A percentile compares a stretch with the other conserved stretches of the same genome.
Conservation (phyloP, 2,329 filamentous ascomycete genomes). For the Nothophaeocryptopus gaeumannii region DNA sequence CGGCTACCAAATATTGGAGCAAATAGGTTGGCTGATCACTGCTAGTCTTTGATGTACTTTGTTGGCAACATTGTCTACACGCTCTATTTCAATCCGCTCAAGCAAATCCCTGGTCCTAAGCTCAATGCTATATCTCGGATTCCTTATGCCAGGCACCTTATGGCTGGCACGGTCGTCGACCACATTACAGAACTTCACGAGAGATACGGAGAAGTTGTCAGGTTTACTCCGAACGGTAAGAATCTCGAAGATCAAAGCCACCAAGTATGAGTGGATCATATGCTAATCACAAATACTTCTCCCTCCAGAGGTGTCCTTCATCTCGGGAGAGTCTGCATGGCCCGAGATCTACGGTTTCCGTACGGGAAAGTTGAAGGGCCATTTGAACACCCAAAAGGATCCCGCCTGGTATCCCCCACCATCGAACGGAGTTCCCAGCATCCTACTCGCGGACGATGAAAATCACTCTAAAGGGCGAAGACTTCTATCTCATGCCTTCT, state of each 20-base stretch:
- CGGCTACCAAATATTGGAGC: background rate
- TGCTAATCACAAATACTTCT: constrained; percentile 33
- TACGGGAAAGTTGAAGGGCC: constrained; percentile 36
- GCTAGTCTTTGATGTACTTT: constrained; percentile 15
- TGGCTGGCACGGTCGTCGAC: constrained; percentile 26
- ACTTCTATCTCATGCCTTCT: constrained; percentile 42
- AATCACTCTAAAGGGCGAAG: constrained; percentile 41
- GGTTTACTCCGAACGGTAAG: constrained; percentile 36
- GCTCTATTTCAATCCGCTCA: constrained; percentile 44
- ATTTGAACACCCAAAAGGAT: constrained; percentile 38
- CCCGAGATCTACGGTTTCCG: constrained; percentile 43
- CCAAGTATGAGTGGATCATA: too few relatives aligned
- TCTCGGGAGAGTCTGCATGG: constrained; percentile 43
- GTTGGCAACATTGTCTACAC: constrained; percentile 34
- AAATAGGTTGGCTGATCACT: background rate
- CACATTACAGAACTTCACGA: constrained; percentile 46
- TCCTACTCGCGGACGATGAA: constrained; percentile 37
- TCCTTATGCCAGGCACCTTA: constrained; percentile 25
- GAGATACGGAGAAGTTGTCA: constrained; percentile 43
- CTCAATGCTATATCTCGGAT: constrained; percentile 27
- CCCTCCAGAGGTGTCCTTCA: constrained; percentile 41
- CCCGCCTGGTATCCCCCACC: constrained; percentile 35
- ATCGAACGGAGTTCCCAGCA: constrained; percentile 30
- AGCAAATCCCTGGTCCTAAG: constrained; percentile 45
- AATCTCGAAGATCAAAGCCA: too few relatives aligned